phyloP scores from a whole-genome alignment of 1,139 yeast genomes.

The Sporopachydermia cereana region DNA sequence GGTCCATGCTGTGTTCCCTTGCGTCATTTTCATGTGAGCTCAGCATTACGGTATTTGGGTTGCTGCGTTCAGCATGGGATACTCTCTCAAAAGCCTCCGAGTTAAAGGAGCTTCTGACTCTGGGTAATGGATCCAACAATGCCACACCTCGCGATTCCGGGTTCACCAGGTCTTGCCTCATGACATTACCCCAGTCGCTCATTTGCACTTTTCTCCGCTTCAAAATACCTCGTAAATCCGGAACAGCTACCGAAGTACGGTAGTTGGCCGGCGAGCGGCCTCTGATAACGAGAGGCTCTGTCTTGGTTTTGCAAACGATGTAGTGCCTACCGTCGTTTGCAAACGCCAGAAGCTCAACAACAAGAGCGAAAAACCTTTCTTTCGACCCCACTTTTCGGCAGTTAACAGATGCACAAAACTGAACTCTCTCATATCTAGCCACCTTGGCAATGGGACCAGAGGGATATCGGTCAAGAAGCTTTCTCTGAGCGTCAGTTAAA shows the following conservation, averaged over 20 bases:
- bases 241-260: too few relatives aligned
- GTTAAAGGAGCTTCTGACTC: too few relatives aligned
- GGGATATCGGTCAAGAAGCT: constrained; percentile 25
- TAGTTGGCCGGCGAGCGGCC: constrained; percentile 63
- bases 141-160: too few relatives aligned
- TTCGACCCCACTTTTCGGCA: constrained; percentile 36
- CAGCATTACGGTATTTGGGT: too few relatives aligned
- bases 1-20: too few relatives aligned
- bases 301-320: constrained; percentile 32
- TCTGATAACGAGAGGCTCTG: constrained; percentile 54
- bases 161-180: too few relatives aligned
- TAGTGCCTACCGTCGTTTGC: constrained; percentile 32
- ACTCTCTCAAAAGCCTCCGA: too few relatives aligned
- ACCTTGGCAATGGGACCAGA: constrained; percentile 42
- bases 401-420: constrained; percentile 50
- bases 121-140: too few relatives aligned
- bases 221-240: background rate
- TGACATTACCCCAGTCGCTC: too few relatives aligned
- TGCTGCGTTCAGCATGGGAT: too few relatives aligned
- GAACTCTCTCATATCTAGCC: constrained; percentile 58
- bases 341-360: constrained; percentile 42
- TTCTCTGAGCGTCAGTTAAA: background rate
- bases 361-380: constrained; percentile 39
- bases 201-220: background rate
- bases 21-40: too few relatives aligned